Conservation (phyloP, 192 early-diverging fungal genomes). For the Lobosporangium transversale region DNA sequence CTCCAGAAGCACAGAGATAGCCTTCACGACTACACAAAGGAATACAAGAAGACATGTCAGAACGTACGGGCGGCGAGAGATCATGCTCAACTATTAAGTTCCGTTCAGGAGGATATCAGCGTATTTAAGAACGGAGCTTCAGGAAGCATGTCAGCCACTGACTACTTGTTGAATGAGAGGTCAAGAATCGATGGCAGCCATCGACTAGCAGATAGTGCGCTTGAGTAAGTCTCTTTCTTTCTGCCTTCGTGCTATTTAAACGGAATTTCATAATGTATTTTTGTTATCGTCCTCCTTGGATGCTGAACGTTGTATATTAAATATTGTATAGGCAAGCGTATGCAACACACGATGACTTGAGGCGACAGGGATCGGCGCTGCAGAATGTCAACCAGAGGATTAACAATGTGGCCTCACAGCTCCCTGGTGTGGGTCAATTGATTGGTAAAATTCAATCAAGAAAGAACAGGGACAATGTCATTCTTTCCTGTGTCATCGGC, state of each 20-base stretch:
- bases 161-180: conserved; percentile 78
- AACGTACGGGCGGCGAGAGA: conserved; percentile 72
- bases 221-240: conserved; percentile 68
- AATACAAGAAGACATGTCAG: conserved; percentile 75
- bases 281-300: background rate
- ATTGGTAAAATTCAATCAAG: conserved; percentile 74
- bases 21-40: conserved; percentile 80
- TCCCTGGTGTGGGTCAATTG: conserved; percentile 79
- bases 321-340: conserved; percentile 78
- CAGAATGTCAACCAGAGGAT: conserved; percentile 66
- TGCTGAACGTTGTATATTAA: background rate
- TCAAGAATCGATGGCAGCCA: conserved; percentile 76
- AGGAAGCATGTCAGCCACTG: conserved; percentile 51
- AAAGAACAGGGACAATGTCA: conserved; percentile 75
- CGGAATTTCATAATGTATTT: too few relatives aligned
- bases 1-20: conserved; percentile 82
- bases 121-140: conserved; percentile 27
- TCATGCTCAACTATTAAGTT: conserved; percentile 74
- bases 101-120: conserved; percentile 70
- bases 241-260: too few relatives aligned
- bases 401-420: conserved; percentile 60
- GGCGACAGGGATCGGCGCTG: conserved; percentile 68
- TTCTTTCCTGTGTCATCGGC: conserved; percentile 76
- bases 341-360: conserved; percentile 71
- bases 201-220: conserved; percentile 77